phyloP scores from a whole-genome alignment of 1,139 yeast genomes.

The Diutina scorzettiae region DNA sequence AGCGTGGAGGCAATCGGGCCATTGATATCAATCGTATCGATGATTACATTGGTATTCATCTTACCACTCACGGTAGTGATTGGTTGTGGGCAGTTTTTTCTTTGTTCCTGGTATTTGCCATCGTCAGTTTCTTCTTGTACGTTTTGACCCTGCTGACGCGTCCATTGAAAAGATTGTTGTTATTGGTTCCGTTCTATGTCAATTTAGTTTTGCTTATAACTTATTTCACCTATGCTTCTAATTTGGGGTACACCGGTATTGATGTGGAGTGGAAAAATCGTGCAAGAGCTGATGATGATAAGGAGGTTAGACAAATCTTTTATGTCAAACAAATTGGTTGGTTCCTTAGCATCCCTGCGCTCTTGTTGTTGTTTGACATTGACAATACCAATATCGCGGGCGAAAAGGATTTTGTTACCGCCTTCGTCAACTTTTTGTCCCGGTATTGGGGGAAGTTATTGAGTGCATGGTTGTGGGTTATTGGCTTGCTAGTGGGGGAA shows the following conservation, averaged over 20 bases:
- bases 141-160: conserved; percentile 23
- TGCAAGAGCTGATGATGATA: conserved; percentile 23
- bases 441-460: conserved; percentile 23
- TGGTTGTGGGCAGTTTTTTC: conserved; percentile 64
- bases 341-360: conserved; percentile 32
- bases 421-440: conserved; percentile 13
- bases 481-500: conserved; percentile 42
- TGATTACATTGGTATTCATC: conserved; percentile 31
- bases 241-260: conserved; percentile 51
- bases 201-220: conserved; percentile 35
- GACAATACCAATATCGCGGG: not conserved
- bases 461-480: conserved; percentile 36
- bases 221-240: conserved; percentile 55
- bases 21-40: conserved; percentile 34
- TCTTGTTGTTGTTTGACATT: conserved; percentile 3
- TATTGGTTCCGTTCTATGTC: conserved; percentile 35
- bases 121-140: conserved; percentile 29
- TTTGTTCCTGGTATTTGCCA: conserved; percentile 30
- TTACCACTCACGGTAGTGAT: conserved; percentile 50
- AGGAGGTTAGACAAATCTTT: conserved; percentile 48
- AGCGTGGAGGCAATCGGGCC: conserved; percentile 30
- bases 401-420: not conserved
- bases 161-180: conserved; percentile 28
- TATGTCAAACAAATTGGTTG: conserved; percentile 57
- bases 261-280: conserved; percentile 42